Base-by-base conservation (phyloP, 2,329 filamentous ascomycete genomes). In the Chaetomium olivaceum region DNA sequence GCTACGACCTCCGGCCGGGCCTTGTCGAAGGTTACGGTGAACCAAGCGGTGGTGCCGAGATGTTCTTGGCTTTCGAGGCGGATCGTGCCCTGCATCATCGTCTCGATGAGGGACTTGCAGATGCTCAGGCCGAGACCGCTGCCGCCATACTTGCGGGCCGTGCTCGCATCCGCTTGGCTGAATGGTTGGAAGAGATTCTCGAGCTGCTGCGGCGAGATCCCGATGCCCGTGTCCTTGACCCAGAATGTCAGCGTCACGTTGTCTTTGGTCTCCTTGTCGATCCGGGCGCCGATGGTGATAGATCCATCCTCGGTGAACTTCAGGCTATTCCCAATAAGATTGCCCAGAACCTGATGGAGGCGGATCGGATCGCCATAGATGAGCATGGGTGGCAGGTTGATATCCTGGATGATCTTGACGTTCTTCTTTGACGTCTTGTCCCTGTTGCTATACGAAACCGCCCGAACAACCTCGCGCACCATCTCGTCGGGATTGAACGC, bases 81-180 rank as follows among this genome's bases (percentile, higher is more conserved):
- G 67, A 97, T 96, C 67, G 85, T 88, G 51, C 93, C 93, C 67
- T 91, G 88, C 86, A 97, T 93, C 78, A 96, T 93, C 23, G 91
- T 92, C 78, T 97, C 91, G 68, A 97, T 93, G 52, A 97, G 87
- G 0, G 91, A 93, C 78, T 97, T 97, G 84, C 93, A 97, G 70
- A 97, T 97, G 74, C 91, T 96, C 52, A 97, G 83, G 1, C 93
- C 93, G 2, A 97, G 87, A 27, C 93, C 93, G 71, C 92, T 97
- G 52, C 93, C 93, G 50, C 93, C 93, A 72, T 97, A 97, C 74
- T 93, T 95, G 61, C 93, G 85, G 62, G 93, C 92, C 2, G 93
- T 96, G 71, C 91, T 95, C 57, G 90, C 91, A 77, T 97, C 93
- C 1, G 94, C 93, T 77, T 97, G 93, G 63, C 91, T 94, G 74